phyloP scores from a whole-genome alignment of 768 basidiomycete genomes.

The Filobasidium floriforme region DNA sequence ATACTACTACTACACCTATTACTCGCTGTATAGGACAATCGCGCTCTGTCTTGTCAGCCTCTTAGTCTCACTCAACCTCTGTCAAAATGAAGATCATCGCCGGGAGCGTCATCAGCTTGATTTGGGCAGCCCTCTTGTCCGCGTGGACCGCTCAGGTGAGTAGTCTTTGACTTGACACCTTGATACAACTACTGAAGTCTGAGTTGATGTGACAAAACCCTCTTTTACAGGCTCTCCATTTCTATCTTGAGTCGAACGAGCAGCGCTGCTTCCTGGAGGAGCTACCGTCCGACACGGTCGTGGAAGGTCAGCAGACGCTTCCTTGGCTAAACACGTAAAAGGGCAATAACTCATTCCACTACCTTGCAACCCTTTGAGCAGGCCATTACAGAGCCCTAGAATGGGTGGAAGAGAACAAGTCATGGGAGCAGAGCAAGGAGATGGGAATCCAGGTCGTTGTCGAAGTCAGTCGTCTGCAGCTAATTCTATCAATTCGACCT shows the following conservation, averaged over 20 bases:
- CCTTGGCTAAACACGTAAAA: too few species aligned
- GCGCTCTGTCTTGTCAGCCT: too few species aligned
- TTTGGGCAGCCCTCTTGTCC: neutral
- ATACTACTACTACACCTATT: too few species aligned
- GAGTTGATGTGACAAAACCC: too few species aligned
- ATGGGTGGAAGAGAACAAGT: conserved; percentile 68
- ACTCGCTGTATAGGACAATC: too few species aligned
- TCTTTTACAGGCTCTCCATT: conserved; percentile 62
- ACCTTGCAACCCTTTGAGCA: conserved; percentile 37
- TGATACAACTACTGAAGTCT: too few species aligned
- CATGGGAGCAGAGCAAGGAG: conserved; percentile 62
- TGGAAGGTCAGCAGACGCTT: conserved; percentile 61
- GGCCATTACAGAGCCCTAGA: conserved; percentile 89
- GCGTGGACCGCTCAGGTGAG: conserved; percentile 1
- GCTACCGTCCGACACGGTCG: conserved; percentile 85
- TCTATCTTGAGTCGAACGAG: conserved; percentile 91
- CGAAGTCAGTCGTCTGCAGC: conserved; percentile 47
- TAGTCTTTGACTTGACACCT: neutral
- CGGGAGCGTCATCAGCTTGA: neutral
- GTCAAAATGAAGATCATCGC: neutral
- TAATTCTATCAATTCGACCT: conserved; percentile 3
- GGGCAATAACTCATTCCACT: neutral
- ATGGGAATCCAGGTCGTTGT: conserved; percentile 88
- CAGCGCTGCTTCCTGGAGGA: conserved; percentile 95
- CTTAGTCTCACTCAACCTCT: neutral